Evolutionary conservation across 441 rosid species (phyloP), one percentile per base, ranked within the genome.

Genomic region (Erysimum cheiri): DNA sequence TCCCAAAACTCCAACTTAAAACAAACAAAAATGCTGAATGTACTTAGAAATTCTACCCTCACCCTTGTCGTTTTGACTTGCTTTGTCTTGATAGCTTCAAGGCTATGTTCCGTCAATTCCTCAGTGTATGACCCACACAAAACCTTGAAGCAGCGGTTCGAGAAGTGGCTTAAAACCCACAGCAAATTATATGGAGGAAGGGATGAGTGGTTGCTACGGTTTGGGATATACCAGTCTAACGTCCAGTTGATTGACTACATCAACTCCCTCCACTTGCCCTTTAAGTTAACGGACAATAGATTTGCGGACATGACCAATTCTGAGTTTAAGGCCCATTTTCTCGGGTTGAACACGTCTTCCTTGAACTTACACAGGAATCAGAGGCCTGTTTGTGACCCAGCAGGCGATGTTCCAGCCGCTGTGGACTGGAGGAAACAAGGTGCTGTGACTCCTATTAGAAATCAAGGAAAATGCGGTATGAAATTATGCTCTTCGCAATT

Each of bases 391-490:
- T 37, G 28, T 14, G 44, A 75, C 6, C 11, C 5, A 41, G 6
- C 39, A 46, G 56, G 47, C 4, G 71, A 69, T 52, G 77, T 80
- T 71, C 84, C 96, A 1, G 49, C 36, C 1, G 22, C 66, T 15
- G 78, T 86, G 60, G 96, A 93, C 77, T 88, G 98, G 98, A 86
- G 91, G 76, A 57, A 72, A 78, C 61, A 83, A 79, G 96, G 90
- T 6, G 89, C 87, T 26, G 93, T 87, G 40, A 87, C 91, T 64
- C 83, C 87, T 49, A 8, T 90, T 58, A 87, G 90, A 72, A 67
- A 82, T 72, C 98, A 88, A 84, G 98, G 97, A 65, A 58, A 53
- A 67, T 90, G 98, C 62, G 97, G 97, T 90, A 86, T 22, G 75
- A 52, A 19, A 10, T 48, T 65, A 53, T 62, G 11, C 48, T 55